Base-by-base conservation (phyloP, 495 filamentous ascomycete genomes). In the Penicillium salamii region DNA sequence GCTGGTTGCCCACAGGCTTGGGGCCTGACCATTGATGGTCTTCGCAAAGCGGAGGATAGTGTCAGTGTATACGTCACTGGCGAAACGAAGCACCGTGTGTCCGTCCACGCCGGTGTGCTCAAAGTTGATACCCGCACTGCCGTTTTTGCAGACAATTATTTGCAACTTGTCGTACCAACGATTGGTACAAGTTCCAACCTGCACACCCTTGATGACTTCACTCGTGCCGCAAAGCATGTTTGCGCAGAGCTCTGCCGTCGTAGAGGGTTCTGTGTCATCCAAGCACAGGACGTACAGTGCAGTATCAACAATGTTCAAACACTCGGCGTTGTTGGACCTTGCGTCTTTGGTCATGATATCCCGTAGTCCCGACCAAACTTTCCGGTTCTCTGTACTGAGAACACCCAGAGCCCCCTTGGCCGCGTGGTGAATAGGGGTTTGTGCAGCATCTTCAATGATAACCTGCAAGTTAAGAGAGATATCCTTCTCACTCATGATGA, bases 101-200 rank as follows among this genome's bases (percentile, higher is more conserved):
- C 93, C 93, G 63, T 98, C 93, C 5, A 98, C 93, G 55, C 95
- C 95, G 0, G 93, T 98, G 65, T 98, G 93, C 65, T 98, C 93
- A 54, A 97, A 97, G 68, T 98, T 98, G 82, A 98, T 97, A 21
- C 93, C 93, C 0, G 93, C 93, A 52, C 87, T 93, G 8, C 93
- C 93, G 70, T 97, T 98, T 74, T 96, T 95, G 78, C 95, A 97
- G 32, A 98, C 93, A 46, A 98, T 98, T 52, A 98, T 97, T 65
- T 98, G 93, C 20, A 98, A 80, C 69, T 98, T 98, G 68, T 98
- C 93, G 61, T 98, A 98, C 93, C 93, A 98, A 44, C 93, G 79
- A 65, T 98, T 98, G 12, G 92, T 96, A 69, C 93, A 98, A 28
- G 93, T 98, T 17, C 93, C 93, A 28, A 96, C 88, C 68, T 98